Evolutionary conservation across 805 yeast genomes (phyloP), one percentile per base, ranked within the genome.

Genomic region (Naumovozyma castellii): DNA sequence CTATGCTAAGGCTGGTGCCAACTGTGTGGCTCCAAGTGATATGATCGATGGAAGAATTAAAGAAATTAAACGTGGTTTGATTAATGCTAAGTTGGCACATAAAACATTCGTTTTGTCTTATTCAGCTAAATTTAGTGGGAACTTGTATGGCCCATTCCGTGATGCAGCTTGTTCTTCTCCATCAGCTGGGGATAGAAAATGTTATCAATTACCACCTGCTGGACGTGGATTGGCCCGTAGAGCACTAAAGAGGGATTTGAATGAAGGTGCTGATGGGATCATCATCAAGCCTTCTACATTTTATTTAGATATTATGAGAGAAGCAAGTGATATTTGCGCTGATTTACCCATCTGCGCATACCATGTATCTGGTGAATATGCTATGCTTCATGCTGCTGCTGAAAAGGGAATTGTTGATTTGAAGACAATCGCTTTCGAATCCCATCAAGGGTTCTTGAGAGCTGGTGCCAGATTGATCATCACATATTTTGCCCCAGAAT

Each of bases 351-450:
- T 92, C 39, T 86, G 95, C 54, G 88, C 94, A 19, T 92, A 92
- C 64, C 98, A 92, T 62, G 98, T 92, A 18, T 78, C 90, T 59
- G 98, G 98, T 32, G 98, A 92, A 65, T 92, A 75, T 57, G 97
- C 97, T 25, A 92, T 92, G 98, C 64, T 92, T 47, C 95, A 88
- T 57, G 98, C 98, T 5, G 97, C 96, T 39, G 97, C 97, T 22
- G 97, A 87, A 55, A 87, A 87, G 70, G 94, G 94, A 30, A 73
- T 88, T 44, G 84, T 81, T 44, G 97, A 90, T 61, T 72, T 92
- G 62, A 81, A 84, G 64, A 63, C 77, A 12, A 67, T 67, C 43
- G 83, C 87, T 0, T 84, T 83, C 53, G 98, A 92, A 66, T 68
- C 92, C 36, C 95, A 92, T 52, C 72, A 84, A 46, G 97, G 98